Evolutionary conservation across 164 flowering plant genomes (phyloP), one percentile per base, ranked within the genome.

Genomic region (Platanus orientalis): DNA sequence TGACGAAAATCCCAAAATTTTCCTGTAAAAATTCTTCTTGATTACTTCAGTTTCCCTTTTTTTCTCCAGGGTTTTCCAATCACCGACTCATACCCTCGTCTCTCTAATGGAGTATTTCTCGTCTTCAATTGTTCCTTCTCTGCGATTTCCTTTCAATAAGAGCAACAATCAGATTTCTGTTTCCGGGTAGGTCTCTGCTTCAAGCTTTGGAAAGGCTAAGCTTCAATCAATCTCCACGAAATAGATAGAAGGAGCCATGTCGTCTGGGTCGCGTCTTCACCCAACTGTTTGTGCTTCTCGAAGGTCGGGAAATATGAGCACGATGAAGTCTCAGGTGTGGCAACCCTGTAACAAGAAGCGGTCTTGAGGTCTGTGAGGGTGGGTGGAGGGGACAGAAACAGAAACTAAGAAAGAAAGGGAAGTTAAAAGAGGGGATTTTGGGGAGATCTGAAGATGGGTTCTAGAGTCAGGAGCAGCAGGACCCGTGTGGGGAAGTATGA

Each of bases 401-500:
- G 4, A 21, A 19, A 44, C 26, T 30, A 51, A 4, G 19, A 48
- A 47, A 44, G 51, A 53, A 27, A 30, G 58, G 39, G 2, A 7
- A 21, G 2, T 19, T 5, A 17, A 45, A 19, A 14, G 20, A 45
- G 49, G 4, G 20, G 49, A 13, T 45, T 2, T 45, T 19, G 16
- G 42, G 12, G 42, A 36, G 42, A 36, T 36, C 12, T 14, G 9
- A 45, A 45, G 57, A 44, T 59, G 55, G 64, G 13, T 7, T 36
- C 42, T 36, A 36, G 42, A 1, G 4, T 14, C 12, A 36, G 7
- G 9, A 14, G 42, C 42, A 7, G 74, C 25, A 67, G 76, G 71
- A 82, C 85, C 17, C 75, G 87, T 20, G 92, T 89, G 26, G 96
- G 96, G 54, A 89, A 67, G 73, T 89, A 89, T 67, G 92, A 86